phyloP scores from a whole-genome alignment of 2,329 filamentous ascomycete genomes.

The Cladophialophora psammophila region DNA sequence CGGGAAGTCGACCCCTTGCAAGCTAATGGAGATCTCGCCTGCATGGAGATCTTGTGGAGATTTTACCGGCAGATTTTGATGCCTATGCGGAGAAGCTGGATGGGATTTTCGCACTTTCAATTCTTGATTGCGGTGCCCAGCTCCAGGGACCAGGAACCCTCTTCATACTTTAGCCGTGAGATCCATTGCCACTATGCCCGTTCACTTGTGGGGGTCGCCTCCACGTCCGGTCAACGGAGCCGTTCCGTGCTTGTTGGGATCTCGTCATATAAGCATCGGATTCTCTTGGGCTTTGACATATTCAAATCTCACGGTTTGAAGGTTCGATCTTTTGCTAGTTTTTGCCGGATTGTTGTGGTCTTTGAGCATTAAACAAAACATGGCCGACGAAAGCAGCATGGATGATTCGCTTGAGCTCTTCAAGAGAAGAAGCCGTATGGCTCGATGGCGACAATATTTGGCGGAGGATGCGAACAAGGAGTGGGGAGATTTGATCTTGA shows the following conservation, averaged over 20 bases:
- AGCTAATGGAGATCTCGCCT: slow-evolving; percentile 11
- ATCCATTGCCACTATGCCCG: not conserved
- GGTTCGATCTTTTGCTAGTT: not conserved
- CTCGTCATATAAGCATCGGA: slow-evolving; percentile 5
- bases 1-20: not conserved
- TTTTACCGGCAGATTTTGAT: not conserved
- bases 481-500: slow-evolving; percentile 33
- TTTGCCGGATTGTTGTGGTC: too few relatives aligned
- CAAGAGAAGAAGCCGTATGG: slow-evolving; percentile 23
- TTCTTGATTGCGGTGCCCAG: slow-evolving; percentile 8
- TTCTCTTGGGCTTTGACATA: slow-evolving; percentile 1
- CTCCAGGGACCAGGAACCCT: not conserved
- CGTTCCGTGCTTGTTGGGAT: not conserved
- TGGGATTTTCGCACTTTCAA: slow-evolving; percentile 7
- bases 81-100: slow-evolving; percentile 13
- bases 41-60: slow-evolving; percentile 19
- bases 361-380: not conserved
- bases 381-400: slow-evolving; percentile 21
- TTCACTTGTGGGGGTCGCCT: not conserved
- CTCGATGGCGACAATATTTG: slow-evolving; percentile 25
- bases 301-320: not conserved
- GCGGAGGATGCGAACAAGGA: slow-evolving; percentile 26
- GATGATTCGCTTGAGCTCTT: slow-evolving; percentile 23
- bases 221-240: slow-evolving; percentile 14
- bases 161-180: slow-evolving; percentile 17